Evolutionary conservation across 805 yeast species (phyloP).

Genomic region (Metschnikowia koreensis): DNA sequence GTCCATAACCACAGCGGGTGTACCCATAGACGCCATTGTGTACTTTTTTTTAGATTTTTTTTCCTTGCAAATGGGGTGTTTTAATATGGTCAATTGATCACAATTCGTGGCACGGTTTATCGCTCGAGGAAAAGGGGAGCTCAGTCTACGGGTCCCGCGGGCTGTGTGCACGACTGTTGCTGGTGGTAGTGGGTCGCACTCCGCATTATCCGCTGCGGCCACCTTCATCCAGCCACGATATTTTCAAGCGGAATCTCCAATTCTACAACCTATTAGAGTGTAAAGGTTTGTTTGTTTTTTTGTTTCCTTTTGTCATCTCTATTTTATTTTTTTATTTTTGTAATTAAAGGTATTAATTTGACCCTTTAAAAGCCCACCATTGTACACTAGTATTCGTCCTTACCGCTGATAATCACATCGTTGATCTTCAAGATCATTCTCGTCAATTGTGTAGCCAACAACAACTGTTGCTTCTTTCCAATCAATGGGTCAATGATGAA

Average conservation of each 20-base stretch:
- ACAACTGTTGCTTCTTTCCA: slow-evolving; percentile 94
- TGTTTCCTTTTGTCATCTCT: neutral
- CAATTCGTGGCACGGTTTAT: neutral
- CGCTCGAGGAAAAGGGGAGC: slow-evolving; percentile 6
- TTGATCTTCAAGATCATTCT: slow-evolving; percentile 97
- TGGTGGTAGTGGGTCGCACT: slow-evolving; percentile 4
- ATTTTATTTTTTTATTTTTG: neutral
- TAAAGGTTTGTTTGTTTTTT: neutral
- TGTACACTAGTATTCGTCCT: slow-evolving; percentile 56
- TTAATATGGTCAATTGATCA: neutral
- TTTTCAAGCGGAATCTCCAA: no score
- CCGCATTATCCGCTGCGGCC: slow-evolving; percentile 9
- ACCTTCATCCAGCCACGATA: neutral
- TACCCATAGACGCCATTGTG: slow-evolving; percentile 45
- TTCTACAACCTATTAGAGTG: neutral
- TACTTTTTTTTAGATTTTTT: neutral
- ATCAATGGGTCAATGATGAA: slow-evolving; percentile 96
- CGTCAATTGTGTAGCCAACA: slow-evolving; percentile 94
- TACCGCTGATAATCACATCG: slow-evolving; percentile 89
- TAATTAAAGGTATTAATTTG: slow-evolving; percentile 3
- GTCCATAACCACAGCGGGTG: slow-evolving; percentile 97
- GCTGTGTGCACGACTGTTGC: slow-evolving; percentile 10
- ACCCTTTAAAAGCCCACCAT: slow-evolving; percentile 1
- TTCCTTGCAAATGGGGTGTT: neutral
- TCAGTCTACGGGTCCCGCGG: neutral